These are phyloP conservation scores for Lyophyllum decastes DNA, from an alignment of 768 basidiomycete genomes.

Conservation along the genomic window DNA sequence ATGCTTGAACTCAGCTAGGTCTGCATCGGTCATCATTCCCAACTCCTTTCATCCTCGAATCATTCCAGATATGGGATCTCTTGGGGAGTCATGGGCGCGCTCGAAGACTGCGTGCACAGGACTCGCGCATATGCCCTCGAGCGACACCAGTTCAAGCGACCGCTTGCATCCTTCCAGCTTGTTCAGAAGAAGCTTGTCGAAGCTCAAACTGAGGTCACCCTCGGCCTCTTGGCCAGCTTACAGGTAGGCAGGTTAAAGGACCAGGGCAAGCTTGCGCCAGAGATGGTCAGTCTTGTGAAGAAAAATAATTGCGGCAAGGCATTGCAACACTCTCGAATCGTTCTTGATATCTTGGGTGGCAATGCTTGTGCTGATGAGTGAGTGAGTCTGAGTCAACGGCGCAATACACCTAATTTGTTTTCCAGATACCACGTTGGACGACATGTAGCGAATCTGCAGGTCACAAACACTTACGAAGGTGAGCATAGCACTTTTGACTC, in stretches of 20 bases:
- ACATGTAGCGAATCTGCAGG: conserved; percentile 92
- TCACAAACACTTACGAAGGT: conserved; percentile 97
- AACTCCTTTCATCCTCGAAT: not conserved
- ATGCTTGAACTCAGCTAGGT: conserved; percentile 89
- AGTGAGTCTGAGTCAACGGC: conserved; percentile 7
- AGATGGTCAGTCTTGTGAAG: conserved; percentile 96
- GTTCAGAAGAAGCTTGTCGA: conserved; percentile 97
- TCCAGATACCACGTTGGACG: conserved; percentile 88
- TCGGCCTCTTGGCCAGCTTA: conserved; percentile 75
- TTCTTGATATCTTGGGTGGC: conserved; percentile 92
- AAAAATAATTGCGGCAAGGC: conserved; percentile 97
- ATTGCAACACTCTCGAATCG: conserved; percentile 72
- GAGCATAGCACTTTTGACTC: conserved; percentile 15
- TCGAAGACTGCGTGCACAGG: conserved; percentile 85
- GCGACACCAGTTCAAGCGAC: conserved; percentile 86
- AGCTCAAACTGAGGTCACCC: conserved; percentile 82
- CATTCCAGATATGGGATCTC: conserved; percentile 74
- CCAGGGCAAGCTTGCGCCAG: conserved; percentile 65
- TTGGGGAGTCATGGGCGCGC: conserved; percentile 95
- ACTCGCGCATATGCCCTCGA: conserved; percentile 86
- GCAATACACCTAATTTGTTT: not conserved
- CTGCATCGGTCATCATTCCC: conserved; percentile 7
- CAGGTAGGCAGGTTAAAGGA: conserved; percentile 92
- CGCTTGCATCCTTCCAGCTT: conserved; percentile 94
- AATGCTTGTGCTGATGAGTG: conserved; percentile 94